A percentile compares a stretch with the other conserved stretches of the same genome.
Evolutionary conservation across 331 rosid species (phyloP).

Genomic region (Acacia pycnantha): DNA sequence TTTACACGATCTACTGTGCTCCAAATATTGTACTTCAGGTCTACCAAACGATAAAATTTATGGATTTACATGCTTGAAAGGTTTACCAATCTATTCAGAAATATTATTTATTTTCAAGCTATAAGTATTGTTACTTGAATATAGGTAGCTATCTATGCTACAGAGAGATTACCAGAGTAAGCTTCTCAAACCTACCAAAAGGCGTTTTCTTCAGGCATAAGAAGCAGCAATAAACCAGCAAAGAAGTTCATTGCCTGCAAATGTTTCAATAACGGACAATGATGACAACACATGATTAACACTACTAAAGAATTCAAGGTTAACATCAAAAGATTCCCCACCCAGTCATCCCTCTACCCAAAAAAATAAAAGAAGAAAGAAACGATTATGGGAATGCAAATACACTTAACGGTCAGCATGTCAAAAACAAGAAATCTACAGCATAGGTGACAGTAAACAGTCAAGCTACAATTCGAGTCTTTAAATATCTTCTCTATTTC

Average conservation of each 20-base stretch:
- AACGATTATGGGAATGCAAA: neutral
- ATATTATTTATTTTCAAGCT: neutral
- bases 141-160: neutral
- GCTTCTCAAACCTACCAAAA: slow-evolving; percentile 72
- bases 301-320: neutral
- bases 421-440: too few relatives aligned
- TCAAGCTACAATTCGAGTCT: too few relatives aligned
- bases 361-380: neutral
- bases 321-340: neutral
- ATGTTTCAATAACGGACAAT: slow-evolving; percentile 26
- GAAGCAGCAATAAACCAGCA: slow-evolving; percentile 82
- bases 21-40: slow-evolving; percentile 10
- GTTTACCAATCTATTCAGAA: slow-evolving; percentile 11
- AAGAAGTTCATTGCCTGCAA: slow-evolving; percentile 97
- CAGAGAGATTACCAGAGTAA: slow-evolving; percentile 11
- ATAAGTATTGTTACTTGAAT: neutral
- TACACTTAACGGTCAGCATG: too few relatives aligned
- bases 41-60: slow-evolving; percentile 17
- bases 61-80: slow-evolving; percentile 7
- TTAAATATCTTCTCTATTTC: neutral
- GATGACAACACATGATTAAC: slow-evolving; percentile 18
- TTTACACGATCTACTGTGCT: slow-evolving; percentile 24
- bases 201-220: slow-evolving; percentile 98
- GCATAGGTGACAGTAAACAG: too few relatives aligned
- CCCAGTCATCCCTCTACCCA: neutral